Evolutionary conservation across 257 asterid species (phyloP).

Genomic region (Lithospermum erythrorhizon): DNA sequence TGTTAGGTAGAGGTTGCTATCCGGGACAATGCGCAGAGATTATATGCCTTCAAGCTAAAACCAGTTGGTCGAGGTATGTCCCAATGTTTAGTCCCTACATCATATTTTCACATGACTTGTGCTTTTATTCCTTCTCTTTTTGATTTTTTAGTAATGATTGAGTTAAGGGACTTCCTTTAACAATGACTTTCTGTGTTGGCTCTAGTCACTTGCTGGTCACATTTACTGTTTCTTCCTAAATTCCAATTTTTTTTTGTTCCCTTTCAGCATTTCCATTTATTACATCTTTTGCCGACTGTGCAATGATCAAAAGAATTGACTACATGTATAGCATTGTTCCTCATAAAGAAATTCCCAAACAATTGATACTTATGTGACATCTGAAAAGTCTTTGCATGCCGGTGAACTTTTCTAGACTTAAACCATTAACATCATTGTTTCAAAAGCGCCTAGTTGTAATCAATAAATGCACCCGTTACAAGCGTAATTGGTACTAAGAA

Average conservation of each 20-base stretch:
- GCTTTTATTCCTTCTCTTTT: neutral
- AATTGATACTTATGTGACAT: neutral
- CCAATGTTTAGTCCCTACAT: neutral
- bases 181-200: neutral
- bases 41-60: slow-evolving; percentile 60
- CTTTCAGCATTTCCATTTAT: neutral
- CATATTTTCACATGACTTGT: neutral
- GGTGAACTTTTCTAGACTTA: neutral
- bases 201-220: neutral
- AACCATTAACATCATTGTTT: neutral
- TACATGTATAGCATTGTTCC: neutral
- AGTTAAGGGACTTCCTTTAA: neutral
- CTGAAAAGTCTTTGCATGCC: neutral
- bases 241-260: neutral
- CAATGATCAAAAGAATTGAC: neutral
- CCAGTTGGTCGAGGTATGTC: slow-evolving; percentile 61
- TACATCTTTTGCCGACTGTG: neutral
- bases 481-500: too few species aligned
- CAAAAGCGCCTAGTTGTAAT: too few species aligned
- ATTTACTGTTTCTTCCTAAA: neutral
- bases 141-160: neutral
- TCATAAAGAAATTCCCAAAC: neutral
- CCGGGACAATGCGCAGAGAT: slow-evolving; percentile 83
- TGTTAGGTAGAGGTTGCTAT: slow-evolving; percentile 88
- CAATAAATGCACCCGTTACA: too few species aligned